Conservation (phyloP, 2,329 filamentous ascomycete species). For the Basipetospora chlamydospora region DNA sequence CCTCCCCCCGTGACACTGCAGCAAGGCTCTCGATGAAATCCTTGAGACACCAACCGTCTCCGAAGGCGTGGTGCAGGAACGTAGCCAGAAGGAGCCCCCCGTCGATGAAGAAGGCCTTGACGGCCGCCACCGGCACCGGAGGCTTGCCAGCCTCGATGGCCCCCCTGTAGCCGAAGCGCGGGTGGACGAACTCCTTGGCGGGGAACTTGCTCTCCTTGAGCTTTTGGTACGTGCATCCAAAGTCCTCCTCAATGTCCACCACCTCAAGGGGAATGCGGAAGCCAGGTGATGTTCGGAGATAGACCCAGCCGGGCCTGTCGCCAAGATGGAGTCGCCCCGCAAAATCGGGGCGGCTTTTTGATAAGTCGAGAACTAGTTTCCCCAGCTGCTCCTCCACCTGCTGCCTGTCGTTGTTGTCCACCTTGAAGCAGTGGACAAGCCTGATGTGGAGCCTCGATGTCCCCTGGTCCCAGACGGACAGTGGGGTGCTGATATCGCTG, state of each 20-base stretch:
- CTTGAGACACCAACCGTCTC: constrained; percentile 24
- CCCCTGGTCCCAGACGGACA: constrained; percentile 10
- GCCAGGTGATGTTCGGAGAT: constrained; percentile 9
- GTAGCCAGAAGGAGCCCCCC: constrained; percentile 25
- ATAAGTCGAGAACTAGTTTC: constrained; percentile 10
- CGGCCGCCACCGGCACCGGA: constrained; percentile 21
- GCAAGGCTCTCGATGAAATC: constrained; percentile 25
- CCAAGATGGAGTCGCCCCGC: constrained; percentile 14
- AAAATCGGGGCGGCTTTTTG: constrained; percentile 13
- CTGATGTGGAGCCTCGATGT: constrained; percentile 9
- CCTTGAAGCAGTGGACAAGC: constrained; percentile 13
- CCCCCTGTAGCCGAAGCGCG: constrained; percentile 10
- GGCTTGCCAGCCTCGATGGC: not conserved
- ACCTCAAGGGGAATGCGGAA: constrained; percentile 12
- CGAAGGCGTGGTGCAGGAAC: constrained; percentile 26
- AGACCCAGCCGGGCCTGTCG: constrained; percentile 9
- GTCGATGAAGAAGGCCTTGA: constrained; percentile 22
- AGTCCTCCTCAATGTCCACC: constrained; percentile 9
- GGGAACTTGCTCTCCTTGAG: constrained; percentile 16
- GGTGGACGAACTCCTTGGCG: constrained; percentile 15
- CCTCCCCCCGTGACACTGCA: constrained; percentile 7
- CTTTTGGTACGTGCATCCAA: constrained; percentile 14
- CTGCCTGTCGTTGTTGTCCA: constrained; percentile 7
- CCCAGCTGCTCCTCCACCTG: constrained; percentile 8
- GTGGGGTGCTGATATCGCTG: constrained; percentile 1